Evolutionary conservation across 768 basidiomycete species (phyloP), one percentile per base, ranked within the genome.

Genomic region (Trametes villosa): DNA sequence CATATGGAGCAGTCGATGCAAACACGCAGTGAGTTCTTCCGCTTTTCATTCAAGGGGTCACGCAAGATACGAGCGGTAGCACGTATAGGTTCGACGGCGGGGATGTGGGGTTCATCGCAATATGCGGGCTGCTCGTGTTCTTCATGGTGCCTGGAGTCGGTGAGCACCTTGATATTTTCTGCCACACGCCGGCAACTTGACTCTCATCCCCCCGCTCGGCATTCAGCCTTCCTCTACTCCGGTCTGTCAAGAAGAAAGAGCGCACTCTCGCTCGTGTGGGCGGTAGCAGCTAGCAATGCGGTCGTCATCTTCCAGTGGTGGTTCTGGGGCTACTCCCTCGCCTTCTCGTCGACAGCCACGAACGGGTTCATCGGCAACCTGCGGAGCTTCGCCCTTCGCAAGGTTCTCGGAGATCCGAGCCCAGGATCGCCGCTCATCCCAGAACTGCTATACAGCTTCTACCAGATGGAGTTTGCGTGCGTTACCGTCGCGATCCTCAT

Each of bases 401-500:
- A 86, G 58, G 93, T 94, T 29, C 80, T 89, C 58, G 87, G 75
- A 29, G 77, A 83, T 15, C 88, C 91, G 0, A 90, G 90, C 11
- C 88, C 89, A 13, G 94, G 91, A 15, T 90, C 90, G 0, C 86
- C 88, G 40, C 81, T 92, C 41, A 85, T 96, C 57, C 94, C 94
- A 9, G 87, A 87, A 56, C 78, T 95, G 48, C 79, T 96, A 30
- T 96, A 91, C 78, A 86, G 84, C 66, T 88, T 94, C 74, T 94
- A 91, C 78, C 90, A 92, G 71, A 88, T 91, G 87, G 89, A 91
- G 74, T 93, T 91, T 70, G 89, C 86, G 22, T 89, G 87, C 56
- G 90, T 94, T 18, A 93, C 91, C 1, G 87, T 88, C 17, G 87
- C 79, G 13, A 91, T 92, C 50, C 72, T 92, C 27, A 79, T 90